These are phyloP conservation scores for Xylaria palmicola DNA, from an alignment of 495 filamentous ascomycete genomes.

Conservation along the genomic window DNA sequence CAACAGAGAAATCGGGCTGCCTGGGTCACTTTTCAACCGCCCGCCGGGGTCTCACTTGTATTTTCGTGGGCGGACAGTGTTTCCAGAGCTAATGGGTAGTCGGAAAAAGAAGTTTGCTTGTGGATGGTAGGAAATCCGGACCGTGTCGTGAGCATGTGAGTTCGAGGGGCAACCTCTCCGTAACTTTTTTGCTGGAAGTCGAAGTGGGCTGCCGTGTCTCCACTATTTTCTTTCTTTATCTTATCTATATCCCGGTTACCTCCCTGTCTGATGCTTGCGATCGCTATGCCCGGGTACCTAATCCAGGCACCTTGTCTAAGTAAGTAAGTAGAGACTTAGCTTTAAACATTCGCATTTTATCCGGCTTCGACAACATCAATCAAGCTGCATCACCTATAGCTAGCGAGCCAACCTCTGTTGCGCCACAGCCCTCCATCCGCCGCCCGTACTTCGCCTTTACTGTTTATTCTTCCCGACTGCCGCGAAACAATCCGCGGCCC, in stretches of 20 bases:
- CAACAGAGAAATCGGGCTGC: neutral
- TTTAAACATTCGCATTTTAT: too few relatives aligned
- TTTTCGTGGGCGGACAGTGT: too few relatives aligned
- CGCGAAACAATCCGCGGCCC: neutral
- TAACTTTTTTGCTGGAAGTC: constrained; percentile 12
- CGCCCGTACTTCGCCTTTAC: neutral
- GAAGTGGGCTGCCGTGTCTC: neutral
- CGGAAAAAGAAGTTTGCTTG: too few relatives aligned
- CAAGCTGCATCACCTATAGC: too few relatives aligned
- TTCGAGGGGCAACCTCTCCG: constrained; percentile 9
- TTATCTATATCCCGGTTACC: constrained; percentile 18
- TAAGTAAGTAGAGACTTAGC: too few relatives aligned
- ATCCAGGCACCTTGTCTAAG: neutral
- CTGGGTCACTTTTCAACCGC: neutral
- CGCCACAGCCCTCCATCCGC: neutral
- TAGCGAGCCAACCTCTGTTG: neutral
- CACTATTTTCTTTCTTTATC: constrained; percentile 15
- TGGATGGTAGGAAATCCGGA: constrained; percentile 3
- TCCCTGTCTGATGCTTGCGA: neutral
- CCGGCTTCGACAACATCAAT: too few relatives aligned
- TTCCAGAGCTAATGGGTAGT: too few relatives aligned
- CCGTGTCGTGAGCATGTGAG: constrained; percentile 19
- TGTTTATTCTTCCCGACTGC: neutral
- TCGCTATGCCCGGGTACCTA: too few relatives aligned
- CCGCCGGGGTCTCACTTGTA: neutral